phyloP scores from a whole-genome alignment of 2,329 filamentous ascomycete genomes.

The Thelonectria rubi region DNA sequence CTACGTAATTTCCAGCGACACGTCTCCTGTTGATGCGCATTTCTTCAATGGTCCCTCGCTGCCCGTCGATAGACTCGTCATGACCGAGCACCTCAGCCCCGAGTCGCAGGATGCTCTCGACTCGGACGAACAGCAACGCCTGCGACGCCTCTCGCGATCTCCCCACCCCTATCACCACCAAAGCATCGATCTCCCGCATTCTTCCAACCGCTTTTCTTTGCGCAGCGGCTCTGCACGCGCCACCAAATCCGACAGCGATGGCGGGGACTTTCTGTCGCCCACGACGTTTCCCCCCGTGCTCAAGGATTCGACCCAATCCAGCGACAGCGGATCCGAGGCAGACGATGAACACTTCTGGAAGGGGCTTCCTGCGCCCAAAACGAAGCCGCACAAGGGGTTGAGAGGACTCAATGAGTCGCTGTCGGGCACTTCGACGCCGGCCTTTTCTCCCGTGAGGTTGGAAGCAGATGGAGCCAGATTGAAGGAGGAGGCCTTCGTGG shows the following conservation, averaged over 20 bases:
- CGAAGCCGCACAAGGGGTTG: slow-evolving; percentile 79
- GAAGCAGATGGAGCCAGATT: slow-evolving; percentile 52
- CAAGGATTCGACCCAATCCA: slow-evolving; percentile 69
- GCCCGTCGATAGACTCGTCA: slow-evolving; percentile 47
- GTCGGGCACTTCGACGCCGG: slow-evolving; percentile 65
- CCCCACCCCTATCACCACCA: slow-evolving; percentile 75
- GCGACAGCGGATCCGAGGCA: slow-evolving; percentile 93
- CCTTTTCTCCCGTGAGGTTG: slow-evolving; percentile 58
- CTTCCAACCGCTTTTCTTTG: slow-evolving; percentile 52
- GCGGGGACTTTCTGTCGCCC: slow-evolving; percentile 36
- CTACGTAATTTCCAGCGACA: slow-evolving; percentile 20
- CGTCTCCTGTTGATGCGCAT: slow-evolving; percentile 32
- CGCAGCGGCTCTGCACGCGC: slow-evolving; percentile 33
- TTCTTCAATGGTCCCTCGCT: slow-evolving; percentile 42
- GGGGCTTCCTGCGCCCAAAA: slow-evolving; percentile 81
- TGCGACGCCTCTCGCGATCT: slow-evolving; percentile 66
- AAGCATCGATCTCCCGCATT: slow-evolving; percentile 63
- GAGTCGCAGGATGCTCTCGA: slow-evolving; percentile 47
- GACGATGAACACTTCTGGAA: slow-evolving; percentile 93
- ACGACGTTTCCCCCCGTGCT: slow-evolving; percentile 47
- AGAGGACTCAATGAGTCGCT: slow-evolving; percentile 65
- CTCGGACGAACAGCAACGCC: slow-evolving; percentile 48
- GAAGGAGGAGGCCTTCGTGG: slow-evolving; percentile 30
- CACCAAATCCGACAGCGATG: slow-evolving; percentile 28
- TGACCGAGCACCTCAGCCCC: slow-evolving; percentile 57